Base-by-base conservation (phyloP, 2,329 filamentous ascomycete genomes). In the Talaromyces sp. region DNA sequence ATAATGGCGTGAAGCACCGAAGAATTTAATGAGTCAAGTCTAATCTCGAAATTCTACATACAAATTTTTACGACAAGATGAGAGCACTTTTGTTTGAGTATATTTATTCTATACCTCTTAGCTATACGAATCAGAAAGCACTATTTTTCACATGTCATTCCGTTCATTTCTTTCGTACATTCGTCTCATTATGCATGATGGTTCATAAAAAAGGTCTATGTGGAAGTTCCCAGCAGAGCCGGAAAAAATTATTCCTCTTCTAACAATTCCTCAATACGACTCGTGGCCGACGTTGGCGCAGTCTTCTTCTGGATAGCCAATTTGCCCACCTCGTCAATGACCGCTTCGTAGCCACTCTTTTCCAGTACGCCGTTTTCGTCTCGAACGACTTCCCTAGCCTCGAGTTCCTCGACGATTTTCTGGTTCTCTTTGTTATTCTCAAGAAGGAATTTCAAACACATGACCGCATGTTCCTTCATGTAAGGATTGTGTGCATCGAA, bases 401-500 rank as follows among this genome's bases (percentile, higher is more conserved):
- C 78, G 34, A 83, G 74, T 59, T 79, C 76, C 61, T 80, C 78
- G 4, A 83, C 79, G 66, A 86, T 78, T 62, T 81, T 81, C 64
- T 85, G 83, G 65, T 86, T 79, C 60, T 81, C 79, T 12, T 73
- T 70, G 60, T 81, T 82, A 1, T 76, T 76, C 62, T 85, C 83
- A 6, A 85, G 76, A 23, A 85, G 70, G 68, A 86, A 96, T 72
- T 94, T 93, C n/a, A 96, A 82, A 67, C 90, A 93, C 72, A 96
- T 88, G 56, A 93, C 91, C 2, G 92, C 91, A 66, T 93, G 90
- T 75, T 98, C 94, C 69, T 94, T 91, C 65, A 96, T 93, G 72
- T 94, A 97, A 0, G 92, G 92, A 71, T 97, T 97, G 76, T 96
- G 87, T 68, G 94, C 92, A 72, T 98, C 94, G 72, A 95, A 95